Evolutionary conservation across 169 alveolate species (phyloP), one percentile per base, ranked within the genome.

Genomic region (Eimeria praecox): DNA sequence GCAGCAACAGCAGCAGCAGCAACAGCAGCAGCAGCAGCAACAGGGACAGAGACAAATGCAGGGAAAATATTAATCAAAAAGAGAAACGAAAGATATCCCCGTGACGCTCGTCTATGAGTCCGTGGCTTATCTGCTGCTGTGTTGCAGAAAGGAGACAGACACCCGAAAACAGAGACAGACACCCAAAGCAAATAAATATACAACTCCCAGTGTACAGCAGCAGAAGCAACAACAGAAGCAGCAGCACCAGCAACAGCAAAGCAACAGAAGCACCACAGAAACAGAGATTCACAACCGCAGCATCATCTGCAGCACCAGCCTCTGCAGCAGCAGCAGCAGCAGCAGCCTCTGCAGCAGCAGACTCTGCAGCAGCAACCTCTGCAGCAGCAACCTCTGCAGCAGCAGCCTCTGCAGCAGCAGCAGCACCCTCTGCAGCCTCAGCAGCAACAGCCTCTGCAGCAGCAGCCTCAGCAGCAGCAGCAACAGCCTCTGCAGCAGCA

Each of bases 1-100:
- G n/a, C 80, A n/a, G 80, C 85, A 73, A 30, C 85, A 73, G 56
- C n/a, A n/a, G 24, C 86, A 75, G 35, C 86, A 75, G 85, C 80
- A 69, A n/a, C 80, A 69, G 80, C 80, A 69, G 42, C 80, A n/a
- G n/a, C 80, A 30, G n/a, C 80, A n/a, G 80, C 85, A 73, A 30
- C 85, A 73, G 56, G 14, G 8, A 24, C 54, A 30, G 27, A 40
- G 33, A 46, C 87, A 69, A 44, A 9, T 20, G 46, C 46, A 27
- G 46, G 20, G 40, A 71, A 38, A 71, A 38, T 44, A 44, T 20
- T 9, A 24, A 71, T n/a, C 42, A 14, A n/a, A 38, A 4, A 71
- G 82, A n/a, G n/a, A n/a, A n/a, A n/a, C n/a, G n/a, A n/a, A n/a
- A n/a, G n/a, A n/a, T n/a, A n/a, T n/a, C n/a, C n/a, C n/a, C n/a